Evolutionary conservation across 2,329 filamentous ascomycete genomes (phyloP).

Genomic region (Aspergillus spinulosporus): DNA sequence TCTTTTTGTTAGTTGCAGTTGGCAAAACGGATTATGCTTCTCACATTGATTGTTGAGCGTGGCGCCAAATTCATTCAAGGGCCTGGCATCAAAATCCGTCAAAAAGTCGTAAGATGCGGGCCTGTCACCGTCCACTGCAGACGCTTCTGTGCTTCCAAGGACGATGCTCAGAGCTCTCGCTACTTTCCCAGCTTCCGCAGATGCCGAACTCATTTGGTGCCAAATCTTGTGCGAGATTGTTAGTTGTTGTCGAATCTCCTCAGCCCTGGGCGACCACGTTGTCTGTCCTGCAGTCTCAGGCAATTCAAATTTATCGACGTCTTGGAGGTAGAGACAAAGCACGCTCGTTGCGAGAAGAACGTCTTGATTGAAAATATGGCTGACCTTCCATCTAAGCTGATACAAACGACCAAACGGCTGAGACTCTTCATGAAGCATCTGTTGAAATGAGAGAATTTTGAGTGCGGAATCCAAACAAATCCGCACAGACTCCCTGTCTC

Average conservation of each 20-base stretch:
- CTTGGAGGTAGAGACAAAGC: constrained; percentile 2
- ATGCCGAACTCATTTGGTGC: neutral
- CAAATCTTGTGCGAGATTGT: neutral
- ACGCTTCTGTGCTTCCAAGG: neutral
- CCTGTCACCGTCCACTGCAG: neutral
- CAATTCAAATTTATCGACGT: neutral
- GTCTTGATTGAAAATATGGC: constrained; percentile 2
- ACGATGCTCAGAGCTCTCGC: constrained; percentile 2
- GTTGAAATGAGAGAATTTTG: neutral
- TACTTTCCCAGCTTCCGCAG: constrained; percentile 1
- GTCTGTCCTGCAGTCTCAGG: neutral
- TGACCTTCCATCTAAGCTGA: constrained; percentile 4
- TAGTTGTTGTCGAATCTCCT: constrained; percentile 1
- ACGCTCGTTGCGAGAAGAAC: neutral
- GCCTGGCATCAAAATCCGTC: neutral
- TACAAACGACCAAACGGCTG: neutral
- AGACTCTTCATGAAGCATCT: constrained; percentile 1
- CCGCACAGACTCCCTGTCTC: neutral
- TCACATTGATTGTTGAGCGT: neutral
- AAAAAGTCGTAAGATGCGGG: neutral
- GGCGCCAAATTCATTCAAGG: neutral
- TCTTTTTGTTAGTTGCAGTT: neutral
- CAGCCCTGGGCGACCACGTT: neutral
- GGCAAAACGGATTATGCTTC: neutral
- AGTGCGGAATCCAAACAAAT: neutral